Evolutionary conservation across 768 basidiomycete species (phyloP).

Genomic region (Hygrocybe coccinea): DNA sequence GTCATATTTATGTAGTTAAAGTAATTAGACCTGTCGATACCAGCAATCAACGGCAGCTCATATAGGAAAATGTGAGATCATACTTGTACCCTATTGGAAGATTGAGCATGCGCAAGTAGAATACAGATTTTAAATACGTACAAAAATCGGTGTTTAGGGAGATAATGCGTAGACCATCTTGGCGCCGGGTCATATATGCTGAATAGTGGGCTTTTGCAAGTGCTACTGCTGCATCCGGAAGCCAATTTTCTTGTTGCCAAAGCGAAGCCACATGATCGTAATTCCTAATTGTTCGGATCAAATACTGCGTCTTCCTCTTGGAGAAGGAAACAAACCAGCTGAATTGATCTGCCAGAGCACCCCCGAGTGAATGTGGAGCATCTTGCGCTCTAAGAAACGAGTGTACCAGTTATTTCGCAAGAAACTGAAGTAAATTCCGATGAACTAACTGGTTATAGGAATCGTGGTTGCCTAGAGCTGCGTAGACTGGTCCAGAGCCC

Average conservation of each 20-base stretch:
- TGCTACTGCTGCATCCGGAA: slow-evolving; percentile 50
- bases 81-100: slow-evolving; percentile 35
- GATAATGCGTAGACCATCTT: slow-evolving; percentile 65
- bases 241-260: slow-evolving; percentile 70
- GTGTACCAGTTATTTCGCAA: not conserved
- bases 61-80: not conserved
- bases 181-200: slow-evolving; percentile 64
- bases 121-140: slow-evolving; percentile 30
- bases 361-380: slow-evolving; percentile 54
- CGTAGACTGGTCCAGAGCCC: slow-evolving; percentile 67
- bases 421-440: slow-evolving; percentile 1
- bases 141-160: slow-evolving; percentile 76
- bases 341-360: slow-evolving; percentile 52
- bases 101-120: slow-evolving; percentile 5
- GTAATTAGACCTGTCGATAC: slow-evolving; percentile 49
- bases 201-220: slow-evolving; percentile 65
- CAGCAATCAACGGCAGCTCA: not conserved
- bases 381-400: slow-evolving; percentile 47
- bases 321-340: slow-evolving; percentile 46
- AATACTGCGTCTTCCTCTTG: not conserved
- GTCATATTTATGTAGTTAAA: slow-evolving; percentile 78
- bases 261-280: slow-evolving; percentile 69
- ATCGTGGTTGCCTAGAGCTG: slow-evolving; percentile 75
- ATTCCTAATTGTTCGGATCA: slow-evolving; percentile 43
- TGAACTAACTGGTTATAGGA: slow-evolving; percentile 57